Evolutionary conservation across 352 stramenopile species (phyloP).

Genomic region (Globisporangium alternatum): DNA sequence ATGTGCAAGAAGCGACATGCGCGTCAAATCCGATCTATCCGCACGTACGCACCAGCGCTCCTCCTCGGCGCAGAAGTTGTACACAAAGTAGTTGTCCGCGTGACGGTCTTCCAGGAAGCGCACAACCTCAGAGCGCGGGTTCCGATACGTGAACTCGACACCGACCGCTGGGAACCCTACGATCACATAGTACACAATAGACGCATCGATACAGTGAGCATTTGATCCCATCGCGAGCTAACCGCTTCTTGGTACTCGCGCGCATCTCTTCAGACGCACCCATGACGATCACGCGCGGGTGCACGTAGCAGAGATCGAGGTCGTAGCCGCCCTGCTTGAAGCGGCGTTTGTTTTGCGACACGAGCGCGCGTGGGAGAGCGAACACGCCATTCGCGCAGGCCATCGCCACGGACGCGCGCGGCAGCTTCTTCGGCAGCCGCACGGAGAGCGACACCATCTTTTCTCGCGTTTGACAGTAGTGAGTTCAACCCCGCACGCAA

Average conservation of each 20-base stretch:
- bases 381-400: constrained; percentile 35
- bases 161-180: constrained; percentile 57
- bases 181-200: background rate
- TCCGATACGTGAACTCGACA: constrained; percentile 57
- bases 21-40: background rate
- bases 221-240: background rate
- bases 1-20: background rate
- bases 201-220: background rate
- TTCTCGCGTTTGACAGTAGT: background rate
- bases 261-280: constrained; percentile 25
- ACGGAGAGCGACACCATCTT: constrained; percentile 4
- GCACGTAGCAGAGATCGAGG: constrained; percentile 70
- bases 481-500: background rate
- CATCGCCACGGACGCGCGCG: constrained; percentile 15
- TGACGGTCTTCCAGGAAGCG: constrained; percentile 52
- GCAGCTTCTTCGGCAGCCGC: background rate
- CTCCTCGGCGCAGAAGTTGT: constrained; percentile 69
- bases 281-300: constrained; percentile 77
- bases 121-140: constrained; percentile 56
- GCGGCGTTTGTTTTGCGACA: constrained; percentile 78
- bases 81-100: constrained; percentile 60
- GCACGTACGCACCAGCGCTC: constrained; percentile 33
- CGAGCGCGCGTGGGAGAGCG: constrained; percentile 52
- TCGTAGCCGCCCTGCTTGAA: constrained; percentile 60
- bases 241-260: background rate